Percentiles rank a stretch among this genome's conserved stretches.
Conservation (phyloP, 1,284 basidiomycete species). For the Lentinula novae-zelandiae region DNA sequence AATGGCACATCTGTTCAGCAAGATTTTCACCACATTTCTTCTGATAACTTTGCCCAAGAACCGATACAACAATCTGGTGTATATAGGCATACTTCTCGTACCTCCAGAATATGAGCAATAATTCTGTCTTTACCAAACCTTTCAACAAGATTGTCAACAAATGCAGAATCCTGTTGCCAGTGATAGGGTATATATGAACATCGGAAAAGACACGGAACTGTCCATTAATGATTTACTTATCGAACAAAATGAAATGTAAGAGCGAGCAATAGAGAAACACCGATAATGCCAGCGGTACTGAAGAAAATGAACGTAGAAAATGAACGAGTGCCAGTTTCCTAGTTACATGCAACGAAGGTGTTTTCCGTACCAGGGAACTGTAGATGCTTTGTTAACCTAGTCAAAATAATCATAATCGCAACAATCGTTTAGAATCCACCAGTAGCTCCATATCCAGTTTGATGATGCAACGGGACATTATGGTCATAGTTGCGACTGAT, state of each 20-base stretch:
- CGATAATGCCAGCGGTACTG: conserved; percentile 9
- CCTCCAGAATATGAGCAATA: not conserved
- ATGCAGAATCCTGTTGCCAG: not conserved
- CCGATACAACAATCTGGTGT: conserved; percentile 5
- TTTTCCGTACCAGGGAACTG: not conserved
- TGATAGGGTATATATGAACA: conserved; percentile 1
- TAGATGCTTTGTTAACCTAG: not conserved
- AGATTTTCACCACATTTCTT: not conserved
- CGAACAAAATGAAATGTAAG: not conserved
- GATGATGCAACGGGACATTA: conserved; percentile 58
- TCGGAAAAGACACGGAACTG: not conserved
- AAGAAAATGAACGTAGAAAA: conserved; percentile 7
- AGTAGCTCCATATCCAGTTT: conserved; percentile 38
- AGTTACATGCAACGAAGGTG: not conserved
- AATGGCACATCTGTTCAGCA: not conserved
- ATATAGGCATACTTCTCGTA: not conserved
- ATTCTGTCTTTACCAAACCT: not conserved
- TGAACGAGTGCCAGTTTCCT: conserved; percentile 8
- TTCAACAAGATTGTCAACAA: not conserved
- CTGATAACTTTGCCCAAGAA: not conserved
- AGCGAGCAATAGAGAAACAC: conserved; percentile 3
- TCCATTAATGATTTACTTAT: conserved; percentile 1
- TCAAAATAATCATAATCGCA: not conserved
- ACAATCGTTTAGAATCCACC: conserved; percentile 16
- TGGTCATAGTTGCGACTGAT: conserved; percentile 42